These are phyloP conservation scores for Populus tremula DNA, from an alignment of 345 rosid genomes.

Conservation along the genomic window DNA sequence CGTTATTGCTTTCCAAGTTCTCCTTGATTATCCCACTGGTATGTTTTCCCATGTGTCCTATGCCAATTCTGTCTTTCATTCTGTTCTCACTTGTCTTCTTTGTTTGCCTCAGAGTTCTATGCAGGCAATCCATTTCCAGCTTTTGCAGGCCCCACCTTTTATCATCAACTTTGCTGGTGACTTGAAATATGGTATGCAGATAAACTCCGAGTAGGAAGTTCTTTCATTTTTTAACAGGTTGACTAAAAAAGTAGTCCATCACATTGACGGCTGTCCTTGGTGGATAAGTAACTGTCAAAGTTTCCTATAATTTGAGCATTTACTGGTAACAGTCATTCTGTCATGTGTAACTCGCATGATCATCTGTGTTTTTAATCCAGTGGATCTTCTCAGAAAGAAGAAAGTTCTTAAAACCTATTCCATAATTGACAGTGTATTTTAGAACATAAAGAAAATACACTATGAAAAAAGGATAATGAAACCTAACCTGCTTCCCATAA, in stretches of 20 bases:
- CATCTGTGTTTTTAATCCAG: too few species aligned
- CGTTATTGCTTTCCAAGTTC: slow-evolving; percentile 73
- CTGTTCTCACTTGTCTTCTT: slow-evolving; percentile 7
- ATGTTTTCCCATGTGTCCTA: slow-evolving; percentile 22
- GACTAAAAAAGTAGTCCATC: slow-evolving; percentile 11
- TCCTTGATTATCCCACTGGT: slow-evolving; percentile 82
- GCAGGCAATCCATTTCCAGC: slow-evolving; percentile 81
- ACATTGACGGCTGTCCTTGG: too few species aligned
- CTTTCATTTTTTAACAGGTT: slow-evolving; percentile 2
- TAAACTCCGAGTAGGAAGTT: background rate
- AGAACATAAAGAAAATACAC: too few species aligned
- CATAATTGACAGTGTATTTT: too few species aligned
- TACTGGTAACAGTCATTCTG: background rate
- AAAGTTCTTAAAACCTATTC: background rate
- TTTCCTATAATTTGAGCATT: background rate
- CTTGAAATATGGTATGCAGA: slow-evolving; percentile 67
- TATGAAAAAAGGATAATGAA: too few species aligned
- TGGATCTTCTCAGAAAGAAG: background rate
- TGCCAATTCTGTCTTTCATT: slow-evolving; percentile 3
- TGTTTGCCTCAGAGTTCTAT: slow-evolving; percentile 54
- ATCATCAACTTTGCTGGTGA: slow-evolving; percentile 75
- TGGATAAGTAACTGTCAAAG: background rate
- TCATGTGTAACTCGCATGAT: too few species aligned
- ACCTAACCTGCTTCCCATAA: too few species aligned
- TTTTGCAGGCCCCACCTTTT: slow-evolving; percentile 71